Percentiles rank a stretch among this genome's conserved stretches.
Conservation (phyloP, 164 flowering plant genomes). For the Pachysandra terminalis region DNA sequence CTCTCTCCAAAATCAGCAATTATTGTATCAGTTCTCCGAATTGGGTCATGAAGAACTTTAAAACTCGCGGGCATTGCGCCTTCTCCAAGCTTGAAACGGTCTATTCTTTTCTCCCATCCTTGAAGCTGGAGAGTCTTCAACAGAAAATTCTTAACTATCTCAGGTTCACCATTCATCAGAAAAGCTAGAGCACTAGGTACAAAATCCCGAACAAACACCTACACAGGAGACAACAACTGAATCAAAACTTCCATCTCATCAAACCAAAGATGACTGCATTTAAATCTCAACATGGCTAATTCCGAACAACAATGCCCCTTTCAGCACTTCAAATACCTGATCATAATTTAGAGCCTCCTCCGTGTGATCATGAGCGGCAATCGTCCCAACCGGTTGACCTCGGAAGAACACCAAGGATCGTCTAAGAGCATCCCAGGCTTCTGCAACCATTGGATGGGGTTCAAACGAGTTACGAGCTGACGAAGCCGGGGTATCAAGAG, state of each 20-base stretch:
- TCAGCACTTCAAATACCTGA: constrained; percentile 23
- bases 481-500: constrained; percentile 22
- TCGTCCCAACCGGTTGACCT: constrained; percentile 38
- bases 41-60: constrained; percentile 25
- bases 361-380: constrained; percentile 31
- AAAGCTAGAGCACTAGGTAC: constrained; percentile 28
- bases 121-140: constrained; percentile 27
- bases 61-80: constrained; percentile 29
- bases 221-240: neutral
- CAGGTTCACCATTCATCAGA: constrained; percentile 31
- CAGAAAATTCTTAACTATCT: constrained; percentile 24
- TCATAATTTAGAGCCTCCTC: constrained; percentile 37
- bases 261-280: neutral
- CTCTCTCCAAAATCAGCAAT: constrained; percentile 31
- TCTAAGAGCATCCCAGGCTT: constrained; percentile 44
- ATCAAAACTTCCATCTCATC: neutral
- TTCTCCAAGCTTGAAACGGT: constrained; percentile 28
- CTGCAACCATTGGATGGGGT: constrained; percentile 43
- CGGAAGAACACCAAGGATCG: constrained; percentile 32
- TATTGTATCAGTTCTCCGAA: constrained; percentile 17
- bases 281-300: neutral
- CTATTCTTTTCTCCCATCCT: constrained; percentile 30
- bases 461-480: constrained; percentile 32
- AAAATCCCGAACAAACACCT: constrained; percentile 28
- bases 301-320: neutral